These are phyloP conservation scores for Bretschneidera sinensis DNA, from an alignment of 345 rosid species.

Conservation along the genomic window DNA sequence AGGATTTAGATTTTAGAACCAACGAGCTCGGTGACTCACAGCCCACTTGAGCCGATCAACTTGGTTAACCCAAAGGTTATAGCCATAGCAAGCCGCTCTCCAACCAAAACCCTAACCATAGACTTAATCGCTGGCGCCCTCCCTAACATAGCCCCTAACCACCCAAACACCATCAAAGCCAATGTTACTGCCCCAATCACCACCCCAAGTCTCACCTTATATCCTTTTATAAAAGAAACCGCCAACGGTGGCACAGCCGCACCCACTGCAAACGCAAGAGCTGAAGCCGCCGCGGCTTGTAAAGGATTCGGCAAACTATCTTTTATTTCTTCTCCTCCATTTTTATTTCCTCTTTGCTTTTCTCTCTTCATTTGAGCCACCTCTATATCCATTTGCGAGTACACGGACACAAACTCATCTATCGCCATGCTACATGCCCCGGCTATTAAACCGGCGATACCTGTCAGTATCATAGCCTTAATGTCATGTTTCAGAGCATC, in stretches of 20 bases:
- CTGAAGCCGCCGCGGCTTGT: slow-evolving; percentile 86
- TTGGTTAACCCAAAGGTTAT: slow-evolving; percentile 76
- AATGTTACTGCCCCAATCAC: slow-evolving; percentile 53
- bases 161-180: slow-evolving; percentile 60
- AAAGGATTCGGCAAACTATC: slow-evolving; percentile 62
- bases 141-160: slow-evolving; percentile 77
- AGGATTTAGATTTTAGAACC: too few relatives aligned
- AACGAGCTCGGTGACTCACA: too few relatives aligned
- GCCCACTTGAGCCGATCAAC: slow-evolving; percentile 57
- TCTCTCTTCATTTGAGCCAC: too few relatives aligned
- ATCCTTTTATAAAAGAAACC: slow-evolving; percentile 61
- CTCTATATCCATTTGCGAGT: too few relatives aligned
- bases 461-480: too few relatives aligned
- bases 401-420: too few relatives aligned
- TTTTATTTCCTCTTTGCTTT: too few relatives aligned
- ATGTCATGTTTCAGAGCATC: too few relatives aligned
- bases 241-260: slow-evolving; percentile 79
- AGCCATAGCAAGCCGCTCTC: slow-evolving; percentile 93
- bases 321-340: slow-evolving; percentile 26
- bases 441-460: too few relatives aligned
- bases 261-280: slow-evolving; percentile 70
- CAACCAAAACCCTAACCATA: slow-evolving; percentile 60
- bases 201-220: slow-evolving; percentile 53
- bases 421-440: too few relatives aligned
- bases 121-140: slow-evolving; percentile 53